Conservation (phyloP, 768 basidiomycete genomes). For the Boletales sp. region DNA sequence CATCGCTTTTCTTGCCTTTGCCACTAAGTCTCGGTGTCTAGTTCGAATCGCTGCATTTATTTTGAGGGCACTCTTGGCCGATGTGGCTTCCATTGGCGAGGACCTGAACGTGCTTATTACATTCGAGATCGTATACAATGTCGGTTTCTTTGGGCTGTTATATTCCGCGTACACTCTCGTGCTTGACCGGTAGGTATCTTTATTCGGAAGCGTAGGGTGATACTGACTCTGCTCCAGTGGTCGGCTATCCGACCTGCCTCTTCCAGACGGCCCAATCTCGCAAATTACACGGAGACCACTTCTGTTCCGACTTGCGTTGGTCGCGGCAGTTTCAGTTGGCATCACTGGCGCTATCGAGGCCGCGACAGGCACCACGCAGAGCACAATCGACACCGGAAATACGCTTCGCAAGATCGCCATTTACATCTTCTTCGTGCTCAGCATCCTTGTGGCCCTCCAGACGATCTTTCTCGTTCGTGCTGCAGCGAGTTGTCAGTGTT, state of each 20-base stretch:
- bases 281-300: conserved; percentile 17
- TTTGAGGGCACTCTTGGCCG: conserved; percentile 28
- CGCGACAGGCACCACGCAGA: conserved; percentile 8
- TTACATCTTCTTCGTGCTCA: conserved; percentile 28
- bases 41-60: conserved; percentile 31
- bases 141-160: conserved; percentile 34
- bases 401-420: conserved; percentile 22
- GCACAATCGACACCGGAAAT: conserved; percentile 10
- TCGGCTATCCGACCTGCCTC: conserved; percentile 22
- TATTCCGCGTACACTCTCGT: conserved; percentile 34
- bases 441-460: conserved; percentile 26
- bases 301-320: conserved; percentile 23
- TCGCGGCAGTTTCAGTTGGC: conserved; percentile 22
- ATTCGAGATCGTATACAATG: conserved; percentile 32
- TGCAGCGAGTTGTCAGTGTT: conserved; percentile 11
- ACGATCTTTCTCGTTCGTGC: conserved; percentile 21
- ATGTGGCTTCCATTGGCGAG: conserved; percentile 16
- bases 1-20: not conserved
- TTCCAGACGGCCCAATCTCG: conserved; percentile 19
- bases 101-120: conserved; percentile 23
- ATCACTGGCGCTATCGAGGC: conserved; percentile 25
- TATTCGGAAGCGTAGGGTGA: not conserved
- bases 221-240: conserved; percentile 9
- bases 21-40: conserved; percentile 4
- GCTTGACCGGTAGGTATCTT: conserved; percentile 26